Conservation (phyloP, 176 grass and related monocot genomes). For the Alloteropsis semialata region DNA sequence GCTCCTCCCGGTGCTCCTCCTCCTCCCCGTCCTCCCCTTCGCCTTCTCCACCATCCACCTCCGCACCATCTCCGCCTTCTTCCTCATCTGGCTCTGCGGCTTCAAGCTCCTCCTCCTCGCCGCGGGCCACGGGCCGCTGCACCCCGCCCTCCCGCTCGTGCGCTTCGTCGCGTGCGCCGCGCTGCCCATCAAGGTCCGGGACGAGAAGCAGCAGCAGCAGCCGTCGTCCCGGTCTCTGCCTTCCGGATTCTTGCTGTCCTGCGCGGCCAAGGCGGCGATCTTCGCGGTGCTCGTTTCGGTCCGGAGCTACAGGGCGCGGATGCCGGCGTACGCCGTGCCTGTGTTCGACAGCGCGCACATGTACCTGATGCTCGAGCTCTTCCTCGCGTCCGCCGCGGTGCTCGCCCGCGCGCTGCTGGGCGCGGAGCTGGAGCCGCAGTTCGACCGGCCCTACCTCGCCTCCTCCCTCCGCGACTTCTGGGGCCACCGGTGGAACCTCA, state of each 20-base stretch:
- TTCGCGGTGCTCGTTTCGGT: conserved; percentile 42
- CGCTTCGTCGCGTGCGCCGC: conserved; percentile 48
- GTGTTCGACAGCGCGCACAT: conserved; percentile 54
- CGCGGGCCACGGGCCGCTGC: conserved; percentile 43
- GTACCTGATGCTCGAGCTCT: conserved; percentile 59
- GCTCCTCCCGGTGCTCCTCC: conserved; percentile 45
- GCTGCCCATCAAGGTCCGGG: conserved; percentile 50
- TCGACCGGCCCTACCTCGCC: conserved; percentile 61
- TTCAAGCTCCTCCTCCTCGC: conserved; percentile 77
- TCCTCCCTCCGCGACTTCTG: conserved; percentile 61
- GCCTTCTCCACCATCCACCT: conserved; percentile 64
- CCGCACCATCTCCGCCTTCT: conserved; percentile 67
- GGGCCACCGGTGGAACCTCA: conserved; percentile 73
- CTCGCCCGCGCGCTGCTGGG: conserved; percentile 36
- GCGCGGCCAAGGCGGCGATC: conserved; percentile 44
- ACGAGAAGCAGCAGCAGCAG: not conserved
- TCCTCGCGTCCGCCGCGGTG: conserved; percentile 45
- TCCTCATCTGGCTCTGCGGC: conserved; percentile 60
- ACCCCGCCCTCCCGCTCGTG: conserved; percentile 35
- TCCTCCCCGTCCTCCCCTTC: conserved; percentile 58
- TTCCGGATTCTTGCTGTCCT: not conserved
- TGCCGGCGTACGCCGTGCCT: conserved; percentile 31
- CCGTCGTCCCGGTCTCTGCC: not conserved
- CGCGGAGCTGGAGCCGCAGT: conserved; percentile 62
- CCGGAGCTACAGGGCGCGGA: conserved; percentile 10